Evolutionary conservation across 2,329 filamentous ascomycete species (phyloP).

Genomic region (Xylariaceae sp.): DNA sequence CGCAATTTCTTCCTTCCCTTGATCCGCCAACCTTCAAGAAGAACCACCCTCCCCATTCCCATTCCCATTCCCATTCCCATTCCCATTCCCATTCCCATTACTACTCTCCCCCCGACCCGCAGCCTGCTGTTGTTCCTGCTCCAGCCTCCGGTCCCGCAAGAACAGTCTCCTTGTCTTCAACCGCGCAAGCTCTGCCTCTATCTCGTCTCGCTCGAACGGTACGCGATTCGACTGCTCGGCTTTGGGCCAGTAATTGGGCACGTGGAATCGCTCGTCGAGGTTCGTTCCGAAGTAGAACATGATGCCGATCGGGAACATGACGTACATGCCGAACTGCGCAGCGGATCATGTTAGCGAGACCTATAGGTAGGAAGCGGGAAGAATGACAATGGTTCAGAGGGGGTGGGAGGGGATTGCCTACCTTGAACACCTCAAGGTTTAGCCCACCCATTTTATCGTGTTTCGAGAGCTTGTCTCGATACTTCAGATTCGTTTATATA

Average conservation of each 20-base stretch:
- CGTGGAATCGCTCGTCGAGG: constrained; percentile 84
- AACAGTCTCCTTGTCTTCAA: constrained; percentile 64
- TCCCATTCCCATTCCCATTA: not conserved
- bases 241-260: constrained; percentile 92
- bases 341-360: not conserved
- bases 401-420: constrained; percentile 35
- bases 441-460: constrained; percentile 64
- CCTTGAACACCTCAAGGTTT: constrained; percentile 95
- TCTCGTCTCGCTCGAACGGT: constrained; percentile 75
- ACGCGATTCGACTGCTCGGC: constrained; percentile 71
- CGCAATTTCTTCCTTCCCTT: not conserved
- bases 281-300: constrained; percentile 99
- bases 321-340: constrained; percentile 88
- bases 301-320: constrained; percentile 97
- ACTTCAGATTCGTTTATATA: no score
- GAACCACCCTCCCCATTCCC: constrained; percentile 5
- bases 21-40: not conserved
- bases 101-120: constrained; percentile 1
- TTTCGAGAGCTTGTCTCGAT: not conserved
- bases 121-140: constrained; percentile 36
- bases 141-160: constrained; percentile 65
- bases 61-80: no score
- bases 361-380: not conserved
- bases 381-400: constrained; percentile 1
- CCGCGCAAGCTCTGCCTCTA: constrained; percentile 73